These are phyloP conservation scores for Coniella vitis DNA, from an alignment of 2,329 filamentous ascomycete species.

Conservation along the genomic window DNA sequence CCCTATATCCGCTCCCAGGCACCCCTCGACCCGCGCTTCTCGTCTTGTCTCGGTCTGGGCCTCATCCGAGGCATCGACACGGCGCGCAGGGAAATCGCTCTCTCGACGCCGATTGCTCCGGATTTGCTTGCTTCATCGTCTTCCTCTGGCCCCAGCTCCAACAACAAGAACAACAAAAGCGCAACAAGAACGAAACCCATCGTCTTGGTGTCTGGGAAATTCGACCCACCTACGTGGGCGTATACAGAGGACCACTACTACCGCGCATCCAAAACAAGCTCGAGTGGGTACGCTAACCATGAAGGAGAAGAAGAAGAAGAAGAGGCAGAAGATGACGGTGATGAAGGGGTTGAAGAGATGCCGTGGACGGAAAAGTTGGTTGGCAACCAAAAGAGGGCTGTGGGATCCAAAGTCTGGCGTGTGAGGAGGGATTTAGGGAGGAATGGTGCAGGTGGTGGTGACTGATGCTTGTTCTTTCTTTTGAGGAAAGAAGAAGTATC, in stretches of 20 bases:
- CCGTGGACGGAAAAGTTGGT: slow-evolving; percentile 56
- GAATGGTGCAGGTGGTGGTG: not conserved
- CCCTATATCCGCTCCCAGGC: slow-evolving; percentile 53
- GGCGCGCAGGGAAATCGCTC: slow-evolving; percentile 45
- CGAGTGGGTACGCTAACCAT: slow-evolving; percentile 27
- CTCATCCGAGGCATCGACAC: slow-evolving; percentile 65
- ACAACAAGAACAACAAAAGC: too few relatives aligned
- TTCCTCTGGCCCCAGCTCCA: too few relatives aligned
- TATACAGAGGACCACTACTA: slow-evolving; percentile 56
- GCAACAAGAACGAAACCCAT: slow-evolving; percentile 37
- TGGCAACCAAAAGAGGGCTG: slow-evolving; percentile 47
- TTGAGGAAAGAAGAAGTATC: too few relatives aligned
- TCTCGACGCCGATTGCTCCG: slow-evolving; percentile 54
- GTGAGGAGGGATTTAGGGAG: slow-evolving; percentile 55
- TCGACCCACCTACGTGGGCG: slow-evolving; percentile 63
- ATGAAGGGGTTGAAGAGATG: slow-evolving; percentile 22
- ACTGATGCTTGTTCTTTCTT: too few relatives aligned
- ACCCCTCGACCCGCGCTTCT: slow-evolving; percentile 54
- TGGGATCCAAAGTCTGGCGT: slow-evolving; percentile 56
- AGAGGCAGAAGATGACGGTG: too few relatives aligned
- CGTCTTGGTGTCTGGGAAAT: slow-evolving; percentile 60
- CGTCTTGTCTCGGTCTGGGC: slow-evolving; percentile 55
- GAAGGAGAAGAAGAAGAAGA: slow-evolving; percentile 20
- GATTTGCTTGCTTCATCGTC: slow-evolving; percentile 22
- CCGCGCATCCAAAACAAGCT: slow-evolving; percentile 22